These are phyloP conservation scores for Erigeron philadelphicus DNA, from an alignment of 140 eudicot species.

Conservation along the genomic window DNA sequence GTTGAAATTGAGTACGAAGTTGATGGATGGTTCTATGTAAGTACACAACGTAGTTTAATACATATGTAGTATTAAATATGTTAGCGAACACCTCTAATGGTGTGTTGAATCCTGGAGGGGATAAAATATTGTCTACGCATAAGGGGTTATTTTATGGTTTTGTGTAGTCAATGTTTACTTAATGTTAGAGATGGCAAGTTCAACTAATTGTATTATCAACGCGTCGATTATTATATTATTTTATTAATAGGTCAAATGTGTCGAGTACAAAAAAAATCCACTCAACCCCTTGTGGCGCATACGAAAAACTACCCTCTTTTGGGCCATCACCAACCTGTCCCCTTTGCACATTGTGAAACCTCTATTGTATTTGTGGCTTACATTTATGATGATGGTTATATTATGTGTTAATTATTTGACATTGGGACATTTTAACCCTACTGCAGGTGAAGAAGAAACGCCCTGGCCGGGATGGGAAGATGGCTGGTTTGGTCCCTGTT, in stretches of 20 bases:
- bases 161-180: not conserved
- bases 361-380: not conserved
- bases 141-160: conserved; percentile 10
- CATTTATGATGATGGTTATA: not conserved
- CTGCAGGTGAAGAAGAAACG: conserved; percentile 89
- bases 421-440: conserved; percentile 6
- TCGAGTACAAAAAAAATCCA: not conserved
- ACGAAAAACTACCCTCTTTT: too few relatives aligned
- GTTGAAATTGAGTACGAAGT: conserved; percentile 92
- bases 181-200: not conserved
- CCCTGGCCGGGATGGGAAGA: conserved; percentile 88
- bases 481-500: conserved; percentile 94
- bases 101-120: not conserved
- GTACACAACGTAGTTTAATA: conserved; percentile 26
- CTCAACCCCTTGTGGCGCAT: too few relatives aligned
- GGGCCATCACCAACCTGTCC: too few relatives aligned
- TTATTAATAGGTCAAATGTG: not conserved
- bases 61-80: conserved; percentile 1
- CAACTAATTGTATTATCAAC: not conserved
- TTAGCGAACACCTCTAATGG: not conserved
- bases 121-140: not conserved
- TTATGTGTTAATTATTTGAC: not conserved
- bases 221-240: not conserved
- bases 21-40: conserved; percentile 98
- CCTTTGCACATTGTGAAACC: too few relatives aligned